Evolutionary conservation across 129 eudicot species (phyloP), one percentile per base, ranked within the genome.

Genomic region (Lactuca sativa): DNA sequence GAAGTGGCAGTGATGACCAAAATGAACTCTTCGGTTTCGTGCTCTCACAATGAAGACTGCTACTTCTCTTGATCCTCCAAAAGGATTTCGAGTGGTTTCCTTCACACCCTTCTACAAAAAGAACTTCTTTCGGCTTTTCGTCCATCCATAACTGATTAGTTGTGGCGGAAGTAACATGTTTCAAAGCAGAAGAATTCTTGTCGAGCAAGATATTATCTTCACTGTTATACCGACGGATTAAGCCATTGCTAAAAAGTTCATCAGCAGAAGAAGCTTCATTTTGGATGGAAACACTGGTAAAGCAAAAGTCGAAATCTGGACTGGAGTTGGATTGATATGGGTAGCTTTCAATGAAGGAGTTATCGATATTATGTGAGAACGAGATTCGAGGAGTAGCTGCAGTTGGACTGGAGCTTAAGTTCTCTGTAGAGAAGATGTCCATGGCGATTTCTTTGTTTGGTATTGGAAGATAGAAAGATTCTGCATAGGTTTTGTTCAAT

Each of bases 1-100:
- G 47, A 59, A 80, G 67, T 12, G 89, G 89, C 5, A 81, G 43
- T 6, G 86, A 81, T 47, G 89, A 81, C 89, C 86, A 84, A 34
- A 81, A 56, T 21, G 86, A 78, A 62, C 67, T 75, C 64, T 57
- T 84, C 43, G 77, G 71, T 30, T 73, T 30, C 2, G 73, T 66
- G 48, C 62, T 80, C 18, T 77, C 85, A 64, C 73, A 74, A 56
- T 84, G 82, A 21, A 81, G 63, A 68, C 86, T 81, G 16, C 76
- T 77, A 64, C 89, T 84, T 71, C 86, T 81, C 62, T 67, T 81
- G 52, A 71, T 60, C 62, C 77, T 37, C 89, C 89, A 84, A 33
- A 84, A 84, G 6, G 84, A 74, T 52, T 76, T 80, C 14, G 85
- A 84, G 10, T 72, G 81, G 13, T 60, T 38, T 71, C 75, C 72